Evolutionary conservation across 2,329 filamentous ascomycete species (phyloP), one percentile per base, ranked within the genome.

Genomic region (Pestalotiopsis sp.): DNA sequence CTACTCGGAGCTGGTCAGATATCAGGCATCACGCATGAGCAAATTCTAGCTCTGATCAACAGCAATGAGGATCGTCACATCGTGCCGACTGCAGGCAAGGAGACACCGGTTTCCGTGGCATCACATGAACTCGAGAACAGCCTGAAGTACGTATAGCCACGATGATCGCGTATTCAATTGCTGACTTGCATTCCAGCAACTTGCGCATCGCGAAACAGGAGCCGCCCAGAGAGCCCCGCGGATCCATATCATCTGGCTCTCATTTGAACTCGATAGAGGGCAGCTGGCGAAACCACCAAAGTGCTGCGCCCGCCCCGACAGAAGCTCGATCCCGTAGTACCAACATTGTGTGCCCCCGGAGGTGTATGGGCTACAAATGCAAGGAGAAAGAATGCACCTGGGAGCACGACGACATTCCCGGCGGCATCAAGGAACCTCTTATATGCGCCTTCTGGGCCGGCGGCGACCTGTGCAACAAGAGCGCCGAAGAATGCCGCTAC

Each of bases 371-470:
- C 1, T 74, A 68, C 23, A 2, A 49, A 2, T 75, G 71, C 41
- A 67, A 69, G 9, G 70, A 74, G 5, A 20, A 68, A 4, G 67
- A 68, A 4, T 74, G 72, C 27, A 36, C 65, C 1, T 70, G 70
- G 58, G 9, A 58, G 6, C 74, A 75, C 31, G 69, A 72, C n/a
- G 38, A 72, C 12, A 52, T 68, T 14, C 45, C 66, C 2, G 69
- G 62, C 14, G 73, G 62, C n/a, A 6, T 71, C 7, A 69, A 67
- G 36, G 66, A 75, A 3, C 73, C 71, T 11, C 68, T 74, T 0
- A 75, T 75, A 25, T 75, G 74, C 66, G 67, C 69, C 12, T 74
- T 74, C 67, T 75, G 71, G 71, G 70, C 72, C 1, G 68, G 73
- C 17, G 72, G 69, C 3, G 55, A 66, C 4, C 45, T 70, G 2